phyloP scores from a whole-genome alignment of 2,329 filamentous ascomycete species.

The Rutstroemia sp. region DNA sequence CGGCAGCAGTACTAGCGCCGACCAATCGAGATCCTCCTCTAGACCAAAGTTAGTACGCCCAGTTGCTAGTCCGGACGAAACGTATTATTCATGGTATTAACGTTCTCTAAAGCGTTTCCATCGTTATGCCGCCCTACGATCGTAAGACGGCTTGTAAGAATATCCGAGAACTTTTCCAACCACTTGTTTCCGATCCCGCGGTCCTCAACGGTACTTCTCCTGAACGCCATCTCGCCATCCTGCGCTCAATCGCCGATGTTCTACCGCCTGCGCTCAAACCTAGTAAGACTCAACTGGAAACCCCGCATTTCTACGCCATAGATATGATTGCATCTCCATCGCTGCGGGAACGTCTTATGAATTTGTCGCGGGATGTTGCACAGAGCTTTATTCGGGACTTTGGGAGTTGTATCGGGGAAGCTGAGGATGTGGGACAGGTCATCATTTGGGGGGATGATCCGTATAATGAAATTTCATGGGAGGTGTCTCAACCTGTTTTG shows the following conservation, averaged over 20 bases:
- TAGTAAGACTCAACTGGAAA: slow-evolving; percentile 33
- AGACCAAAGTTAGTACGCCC: slow-evolving; percentile 17
- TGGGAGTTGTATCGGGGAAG: slow-evolving; percentile 30
- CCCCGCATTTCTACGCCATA: slow-evolving; percentile 35
- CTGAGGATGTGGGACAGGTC: slow-evolving; percentile 33
- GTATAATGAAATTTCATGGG: slow-evolving; percentile 36
- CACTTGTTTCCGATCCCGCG: slow-evolving; percentile 30
- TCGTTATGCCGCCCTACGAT: slow-evolving; percentile 29
- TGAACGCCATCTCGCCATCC: slow-evolving; percentile 29
- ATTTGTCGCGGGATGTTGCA: slow-evolving; percentile 30
- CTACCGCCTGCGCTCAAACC: slow-evolving; percentile 32
- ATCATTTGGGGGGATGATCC: slow-evolving; percentile 38
- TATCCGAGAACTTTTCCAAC: slow-evolving; percentile 31
- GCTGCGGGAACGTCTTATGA: slow-evolving; percentile 33
- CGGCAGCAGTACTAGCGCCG: slow-evolving; percentile 15
- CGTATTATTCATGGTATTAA: slow-evolving; percentile 8
- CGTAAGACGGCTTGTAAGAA: slow-evolving; percentile 30
- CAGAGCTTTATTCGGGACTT: slow-evolving; percentile 33
- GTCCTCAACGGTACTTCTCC: slow-evolving; percentile 26
- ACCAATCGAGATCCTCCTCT: slow-evolving; percentile 14
- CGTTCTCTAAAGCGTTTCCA: slow-evolving; percentile 11
- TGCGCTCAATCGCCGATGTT: slow-evolving; percentile 26
- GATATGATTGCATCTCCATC: slow-evolving; percentile 35
- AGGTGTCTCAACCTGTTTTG: slow-evolving; percentile 34
- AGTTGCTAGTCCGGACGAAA: not conserved